Evolutionary conservation across 2,329 filamentous ascomycete genomes (phyloP).

Genomic region (Ophiostoma angusticollis): DNA sequence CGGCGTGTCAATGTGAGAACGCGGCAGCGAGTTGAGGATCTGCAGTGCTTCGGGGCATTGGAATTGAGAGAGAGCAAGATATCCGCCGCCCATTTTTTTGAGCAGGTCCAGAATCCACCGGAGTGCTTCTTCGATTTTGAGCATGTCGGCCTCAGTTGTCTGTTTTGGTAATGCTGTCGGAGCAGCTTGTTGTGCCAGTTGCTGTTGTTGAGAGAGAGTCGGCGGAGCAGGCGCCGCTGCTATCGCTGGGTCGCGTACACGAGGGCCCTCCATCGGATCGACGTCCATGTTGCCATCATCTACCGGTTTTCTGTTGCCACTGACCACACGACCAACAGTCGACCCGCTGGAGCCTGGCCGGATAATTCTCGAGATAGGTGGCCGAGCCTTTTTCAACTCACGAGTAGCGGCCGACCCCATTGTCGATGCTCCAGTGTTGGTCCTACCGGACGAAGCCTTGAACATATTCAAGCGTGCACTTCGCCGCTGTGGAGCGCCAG

Average conservation of each 20-base stretch:
- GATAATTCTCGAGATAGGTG: slow-evolving; percentile 54
- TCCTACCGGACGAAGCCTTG: slow-evolving; percentile 53
- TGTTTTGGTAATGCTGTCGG: slow-evolving; percentile 17
- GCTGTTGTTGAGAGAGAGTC: slow-evolving; percentile 8
- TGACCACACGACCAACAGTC: slow-evolving; percentile 74
- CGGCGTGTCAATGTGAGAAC: slow-evolving; percentile 72
- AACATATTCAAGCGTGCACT: slow-evolving; percentile 60
- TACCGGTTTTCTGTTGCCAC: slow-evolving; percentile 70
- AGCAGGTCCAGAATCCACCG: slow-evolving; percentile 68
- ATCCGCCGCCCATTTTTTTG: slow-evolving; percentile 68
- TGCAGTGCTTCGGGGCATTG: slow-evolving; percentile 66
- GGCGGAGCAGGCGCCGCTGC: background rate
- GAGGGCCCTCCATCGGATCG: slow-evolving; percentile 47
- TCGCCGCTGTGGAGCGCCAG: slow-evolving; percentile 50
- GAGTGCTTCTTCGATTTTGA: slow-evolving; percentile 62
- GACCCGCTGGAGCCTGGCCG: slow-evolving; percentile 52
- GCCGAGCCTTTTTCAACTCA: slow-evolving; percentile 75
- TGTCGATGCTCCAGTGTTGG: slow-evolving; percentile 43
- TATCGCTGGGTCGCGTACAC: slow-evolving; percentile 9
- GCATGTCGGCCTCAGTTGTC: slow-evolving; percentile 37
- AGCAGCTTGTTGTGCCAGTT: background rate
- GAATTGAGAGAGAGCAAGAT: slow-evolving; percentile 66
- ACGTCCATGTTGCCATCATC: slow-evolving; percentile 56
- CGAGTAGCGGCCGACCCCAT: slow-evolving; percentile 49
- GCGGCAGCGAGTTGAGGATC: slow-evolving; percentile 56